phyloP scores from a whole-genome alignment of 495 filamentous ascomycete genomes.

The Penicillium pancosmium region DNA sequence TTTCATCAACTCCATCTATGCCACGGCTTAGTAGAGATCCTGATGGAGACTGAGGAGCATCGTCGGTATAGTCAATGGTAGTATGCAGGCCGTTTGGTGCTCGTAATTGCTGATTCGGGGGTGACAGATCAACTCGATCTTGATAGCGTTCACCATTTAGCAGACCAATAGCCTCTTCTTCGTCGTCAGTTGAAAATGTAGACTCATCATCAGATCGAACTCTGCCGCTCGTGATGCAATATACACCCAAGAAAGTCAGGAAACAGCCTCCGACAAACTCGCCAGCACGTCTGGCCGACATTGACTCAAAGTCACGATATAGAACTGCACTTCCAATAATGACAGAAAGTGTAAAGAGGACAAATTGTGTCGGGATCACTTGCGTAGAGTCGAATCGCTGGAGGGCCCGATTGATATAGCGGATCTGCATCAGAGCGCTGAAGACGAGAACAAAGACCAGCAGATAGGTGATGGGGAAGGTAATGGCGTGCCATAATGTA shows the following conservation, averaged over 20 bases:
- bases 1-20: slow-evolving; percentile 40
- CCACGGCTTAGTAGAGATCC: slow-evolving; percentile 40
- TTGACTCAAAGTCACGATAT: slow-evolving; percentile 90
- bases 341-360: slow-evolving; percentile 92
- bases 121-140: slow-evolving; percentile 41
- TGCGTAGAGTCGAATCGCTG: slow-evolving; percentile 96
- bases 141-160: slow-evolving; percentile 46
- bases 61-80: slow-evolving; percentile 21
- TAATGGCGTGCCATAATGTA: slow-evolving; percentile 81
- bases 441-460: slow-evolving; percentile 73
- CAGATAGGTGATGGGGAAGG: slow-evolving; percentile 88
- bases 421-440: slow-evolving; percentile 93
- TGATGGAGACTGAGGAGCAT: slow-evolving; percentile 29
- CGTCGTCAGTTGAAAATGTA: slow-evolving; percentile 47
- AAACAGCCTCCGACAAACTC: slow-evolving; percentile 91
- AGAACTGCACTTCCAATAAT: slow-evolving; percentile 91
- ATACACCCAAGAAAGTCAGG: slow-evolving; percentile 92
- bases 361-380: slow-evolving; percentile 96
- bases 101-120: slow-evolving; percentile 26
- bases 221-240: slow-evolving; percentile 78
- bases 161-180: slow-evolving; percentile 53
- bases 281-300: slow-evolving; percentile 63
- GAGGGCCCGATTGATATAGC: slow-evolving; percentile 91
- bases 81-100: slow-evolving; percentile 21
- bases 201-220: slow-evolving; percentile 48